Evolutionary conservation across 2,329 filamentous ascomycete genomes (phyloP).

Genomic region (Ilyonectria destructans): DNA sequence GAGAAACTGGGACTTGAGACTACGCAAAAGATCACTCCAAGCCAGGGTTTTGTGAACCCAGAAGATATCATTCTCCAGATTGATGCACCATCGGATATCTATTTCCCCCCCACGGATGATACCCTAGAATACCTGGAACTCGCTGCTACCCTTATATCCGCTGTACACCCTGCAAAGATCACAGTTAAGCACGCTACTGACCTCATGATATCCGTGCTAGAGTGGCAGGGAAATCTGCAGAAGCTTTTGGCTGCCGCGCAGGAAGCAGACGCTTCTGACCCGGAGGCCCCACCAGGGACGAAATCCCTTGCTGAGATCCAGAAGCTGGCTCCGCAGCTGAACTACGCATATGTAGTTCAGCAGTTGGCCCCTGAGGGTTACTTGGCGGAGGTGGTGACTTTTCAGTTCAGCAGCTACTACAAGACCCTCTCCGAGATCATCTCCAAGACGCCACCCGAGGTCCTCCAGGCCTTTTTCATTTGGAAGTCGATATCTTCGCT

Average conservation of each 20-base stretch:
- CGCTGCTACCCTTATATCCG: conserved; percentile 13
- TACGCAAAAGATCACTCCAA: conserved; percentile 18
- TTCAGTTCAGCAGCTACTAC: conserved; percentile 72
- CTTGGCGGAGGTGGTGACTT: conserved; percentile 64
- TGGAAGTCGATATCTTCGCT: conserved; percentile 75
- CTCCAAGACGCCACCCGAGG: conserved; percentile 66
- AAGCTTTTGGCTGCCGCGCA: not conserved
- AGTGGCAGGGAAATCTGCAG: conserved; percentile 3
- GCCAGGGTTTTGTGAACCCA: conserved; percentile 12
- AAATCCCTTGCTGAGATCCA: conserved; percentile 13
- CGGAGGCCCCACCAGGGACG: not conserved
- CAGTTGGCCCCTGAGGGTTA: conserved; percentile 32
- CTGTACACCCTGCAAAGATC: conserved; percentile 24
- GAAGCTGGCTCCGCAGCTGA: conserved; percentile 14
- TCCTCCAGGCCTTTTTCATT: conserved; percentile 74
- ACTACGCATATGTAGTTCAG: conserved; percentile 30
- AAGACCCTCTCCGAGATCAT: conserved; percentile 72
- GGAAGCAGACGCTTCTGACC: not conserved
- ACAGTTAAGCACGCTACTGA: not conserved
- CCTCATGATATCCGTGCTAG: not conserved
- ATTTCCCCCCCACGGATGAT: not conserved
- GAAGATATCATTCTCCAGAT: not conserved
- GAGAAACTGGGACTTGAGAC: conserved; percentile 36
- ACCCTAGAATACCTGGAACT: conserved; percentile 15
- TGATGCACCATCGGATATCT: not conserved